Conservation (phyloP, 768 basidiomycete species). For the Boletus vinaceobasis region DNA sequence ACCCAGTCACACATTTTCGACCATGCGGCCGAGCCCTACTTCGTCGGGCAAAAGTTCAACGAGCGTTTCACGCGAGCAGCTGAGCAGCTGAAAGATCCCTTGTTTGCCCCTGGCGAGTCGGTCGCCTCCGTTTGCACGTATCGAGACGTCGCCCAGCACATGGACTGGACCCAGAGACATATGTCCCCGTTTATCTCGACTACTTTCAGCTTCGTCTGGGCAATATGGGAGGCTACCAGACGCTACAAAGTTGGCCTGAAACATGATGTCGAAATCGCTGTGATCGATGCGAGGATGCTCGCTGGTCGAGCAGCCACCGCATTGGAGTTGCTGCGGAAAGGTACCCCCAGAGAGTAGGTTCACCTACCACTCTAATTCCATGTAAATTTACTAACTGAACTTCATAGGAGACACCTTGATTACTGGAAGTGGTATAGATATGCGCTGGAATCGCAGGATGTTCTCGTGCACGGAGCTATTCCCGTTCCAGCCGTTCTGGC, state of each 20-base stretch:
- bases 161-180: conserved; percentile 76
- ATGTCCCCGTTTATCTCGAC: conserved; percentile 69
- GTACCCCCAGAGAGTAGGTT: conserved; percentile 53
- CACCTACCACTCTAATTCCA: background rate
- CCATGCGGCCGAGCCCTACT: conserved; percentile 53
- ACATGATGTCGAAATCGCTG: conserved; percentile 72
- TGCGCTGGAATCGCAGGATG: conserved; percentile 72
- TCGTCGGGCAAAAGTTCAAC: conserved; percentile 65
- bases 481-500: conserved; percentile 63
- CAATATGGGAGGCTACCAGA: conserved; percentile 76
- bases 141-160: conserved; percentile 61
- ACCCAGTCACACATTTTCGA: conserved; percentile 51
- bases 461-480: conserved; percentile 67
- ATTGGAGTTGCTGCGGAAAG: conserved; percentile 56
- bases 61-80: conserved; percentile 35
- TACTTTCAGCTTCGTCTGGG: conserved; percentile 80
- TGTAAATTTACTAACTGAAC: background rate
- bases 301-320: conserved; percentile 59
- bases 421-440: conserved; percentile 78
- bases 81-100: conserved; percentile 37
- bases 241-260: conserved; percentile 72
- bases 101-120: conserved; percentile 31
- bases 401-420: conserved; percentile 50
- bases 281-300: conserved; percentile 68
- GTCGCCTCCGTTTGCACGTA: conserved; percentile 41